Percentiles rank a stretch among this genome's conserved stretches.
phyloP scores from a whole-genome alignment of 2,329 filamentous ascomycete genomes.

The Exophiala sideris region DNA sequence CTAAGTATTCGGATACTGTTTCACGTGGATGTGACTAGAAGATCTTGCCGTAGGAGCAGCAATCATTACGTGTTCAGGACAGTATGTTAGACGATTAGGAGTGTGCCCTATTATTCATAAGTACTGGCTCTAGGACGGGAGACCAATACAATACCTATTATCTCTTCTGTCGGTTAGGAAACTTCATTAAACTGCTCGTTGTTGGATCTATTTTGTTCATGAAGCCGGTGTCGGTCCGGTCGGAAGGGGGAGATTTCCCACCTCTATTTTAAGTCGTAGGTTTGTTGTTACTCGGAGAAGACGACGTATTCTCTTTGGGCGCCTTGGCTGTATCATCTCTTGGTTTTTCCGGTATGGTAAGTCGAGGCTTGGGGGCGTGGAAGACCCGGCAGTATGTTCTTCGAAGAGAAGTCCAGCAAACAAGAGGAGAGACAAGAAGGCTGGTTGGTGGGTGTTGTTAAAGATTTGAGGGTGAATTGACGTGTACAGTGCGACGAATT shows the following conservation, averaged over 20 bases:
- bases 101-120: not conserved
- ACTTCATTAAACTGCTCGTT: not conserved
- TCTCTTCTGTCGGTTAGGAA: not conserved
- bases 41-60: not conserved
- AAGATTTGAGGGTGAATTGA: not conserved
- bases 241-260: not conserved
- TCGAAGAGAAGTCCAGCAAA: not conserved
- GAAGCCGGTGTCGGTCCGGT: not conserved
- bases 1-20: not conserved
- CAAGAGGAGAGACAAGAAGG: not conserved
- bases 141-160: not conserved
- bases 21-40: not conserved
- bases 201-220: not conserved
- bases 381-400: not conserved
- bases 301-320: not conserved
- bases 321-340: not conserved
- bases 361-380: not conserved
- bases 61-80: not conserved
- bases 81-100: not conserved
- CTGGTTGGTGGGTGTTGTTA: not conserved
- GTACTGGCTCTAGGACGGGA: not conserved
- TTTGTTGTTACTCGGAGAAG: not conserved
- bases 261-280: not conserved
- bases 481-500: not conserved
- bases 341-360: not conserved